Base-by-base conservation (phyloP, 2,329 filamentous ascomycete genomes). In the Trichoderma afroharzianum region DNA sequence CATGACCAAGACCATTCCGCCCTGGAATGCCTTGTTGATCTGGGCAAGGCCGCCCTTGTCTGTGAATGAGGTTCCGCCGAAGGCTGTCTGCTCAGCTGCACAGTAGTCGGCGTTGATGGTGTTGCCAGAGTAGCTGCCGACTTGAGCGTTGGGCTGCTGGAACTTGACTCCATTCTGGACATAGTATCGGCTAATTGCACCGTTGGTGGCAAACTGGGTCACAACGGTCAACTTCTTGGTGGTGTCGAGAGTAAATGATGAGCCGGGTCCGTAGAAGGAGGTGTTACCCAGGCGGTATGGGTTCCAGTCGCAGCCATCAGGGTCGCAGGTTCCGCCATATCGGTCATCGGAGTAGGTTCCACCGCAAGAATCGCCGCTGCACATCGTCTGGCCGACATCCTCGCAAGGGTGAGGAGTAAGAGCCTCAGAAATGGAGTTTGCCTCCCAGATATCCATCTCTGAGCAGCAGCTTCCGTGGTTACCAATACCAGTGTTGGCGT, bases 271-370 rank as follows among this genome's bases (percentile, higher is more conserved):
- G 82, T 88, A 92, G 84, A 91, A 92, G 79, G 81, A 82, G 72
- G 83, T 83, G 81, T 89, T 85, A 73, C 90, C 91, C 84, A 88
- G 84, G 78, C 90, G 90, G 87, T 88, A 92, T 50, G 85, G 79
- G 86, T 92, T 91, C 86, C 90, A 92, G 79, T 92, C 90, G 77
- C 91, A 92, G 53, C 90, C 90, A 76, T 91, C 89, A 73, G 89
- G 88, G 79, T 92, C 91, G 79, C 91, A 92, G 71, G 86, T 81
- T 68, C 90, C 90, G 30, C 77, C 82, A 78, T 92, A 92, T 73
- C 90, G 88, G 75, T 85, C 81, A 63, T 75, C 68, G 67, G 81
- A 82, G 76, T 86, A 87, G 43, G 85, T 84, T 71, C 86, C 88
- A 72, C 88, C 88, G 75, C 87, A 90, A 6, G 72, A 72, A 73